A percentile compares a stretch with the other conserved stretches of the same genome.
phyloP scores from a whole-genome alignment of 148 eudicot genomes.

The Camellia lanceoleosa region DNA sequence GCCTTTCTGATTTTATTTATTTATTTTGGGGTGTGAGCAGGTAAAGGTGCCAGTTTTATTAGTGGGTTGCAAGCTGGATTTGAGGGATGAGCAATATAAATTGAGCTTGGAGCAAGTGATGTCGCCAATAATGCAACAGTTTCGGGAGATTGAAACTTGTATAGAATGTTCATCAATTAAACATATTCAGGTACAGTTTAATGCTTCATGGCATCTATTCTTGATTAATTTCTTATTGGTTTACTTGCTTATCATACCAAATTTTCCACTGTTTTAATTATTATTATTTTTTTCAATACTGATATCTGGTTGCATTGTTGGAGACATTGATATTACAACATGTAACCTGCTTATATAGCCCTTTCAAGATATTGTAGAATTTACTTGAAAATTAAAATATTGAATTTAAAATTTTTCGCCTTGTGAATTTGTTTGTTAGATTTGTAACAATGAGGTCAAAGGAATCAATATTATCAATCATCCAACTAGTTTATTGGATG shows the following conservation, averaged over 20 bases:
- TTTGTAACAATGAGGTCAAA: neutral
- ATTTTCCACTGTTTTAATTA: neutral
- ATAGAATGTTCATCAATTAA: constrained; percentile 80
- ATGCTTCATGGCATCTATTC: neutral
- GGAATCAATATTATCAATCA: neutral
- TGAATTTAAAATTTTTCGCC: neutral
- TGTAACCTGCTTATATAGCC: neutral
- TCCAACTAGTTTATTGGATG: neutral
- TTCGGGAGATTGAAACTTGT: constrained; percentile 94
- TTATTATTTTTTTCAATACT: no score
- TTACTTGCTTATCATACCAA: neutral
- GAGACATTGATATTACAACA: neutral
- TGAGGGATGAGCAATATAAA: constrained; percentile 69
- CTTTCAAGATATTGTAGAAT: neutral
- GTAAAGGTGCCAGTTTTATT: constrained; percentile 87
- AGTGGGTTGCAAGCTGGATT: constrained; percentile 89
- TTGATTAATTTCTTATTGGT: neutral
- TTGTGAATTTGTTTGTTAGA: neutral
- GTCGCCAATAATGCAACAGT: constrained; percentile 94
- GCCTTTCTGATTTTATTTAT: neutral
- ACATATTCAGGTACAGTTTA: constrained; percentile 64
- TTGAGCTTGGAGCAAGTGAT: constrained; percentile 79
- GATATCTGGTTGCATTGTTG: neutral
- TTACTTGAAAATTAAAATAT: neutral
- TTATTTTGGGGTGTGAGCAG: constrained; percentile 33